A percentile compares a stretch with the other conserved stretches of the same genome.
Conservation (phyloP, 768 basidiomycete species). For the Hypholoma sublateritium region DNA sequence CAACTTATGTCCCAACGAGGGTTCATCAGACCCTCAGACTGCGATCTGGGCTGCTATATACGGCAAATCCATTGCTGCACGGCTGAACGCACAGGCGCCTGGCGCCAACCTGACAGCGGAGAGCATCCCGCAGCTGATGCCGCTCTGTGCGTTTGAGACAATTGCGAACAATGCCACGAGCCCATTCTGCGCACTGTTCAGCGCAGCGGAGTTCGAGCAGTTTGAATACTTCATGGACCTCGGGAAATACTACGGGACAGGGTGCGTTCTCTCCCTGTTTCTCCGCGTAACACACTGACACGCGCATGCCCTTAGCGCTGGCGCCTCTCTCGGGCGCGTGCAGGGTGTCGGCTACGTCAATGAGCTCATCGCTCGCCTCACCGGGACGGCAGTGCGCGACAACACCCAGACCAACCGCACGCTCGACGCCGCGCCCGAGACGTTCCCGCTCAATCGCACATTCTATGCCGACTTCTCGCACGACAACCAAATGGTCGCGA, state of each 20-base stretch:
- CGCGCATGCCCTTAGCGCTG: slow-evolving; percentile 44
- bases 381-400: slow-evolving; percentile 59
- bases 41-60: slow-evolving; percentile 57
- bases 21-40: slow-evolving; percentile 42
- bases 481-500: slow-evolving; percentile 82
- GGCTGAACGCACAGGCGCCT: slow-evolving; percentile 60
- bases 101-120: slow-evolving; percentile 55
- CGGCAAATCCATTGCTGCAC: slow-evolving; percentile 51
- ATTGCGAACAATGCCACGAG: slow-evolving; percentile 49
- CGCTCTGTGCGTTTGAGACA: slow-evolving; percentile 82
- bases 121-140: slow-evolving; percentile 63
- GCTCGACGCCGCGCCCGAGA: slow-evolving; percentile 56
- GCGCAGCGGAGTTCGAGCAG: slow-evolving; percentile 54
- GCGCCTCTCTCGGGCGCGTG: slow-evolving; percentile 66
- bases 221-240: slow-evolving; percentile 75
- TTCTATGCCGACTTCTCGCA: slow-evolving; percentile 84
- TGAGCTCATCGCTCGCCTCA: slow-evolving; percentile 84
- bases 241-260: slow-evolving; percentile 77
- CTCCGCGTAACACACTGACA: neutral
- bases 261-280: slow-evolving; percentile 38
- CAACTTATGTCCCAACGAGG: slow-evolving; percentile 60
- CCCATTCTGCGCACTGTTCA: slow-evolving; percentile 77
- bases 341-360: slow-evolving; percentile 89
- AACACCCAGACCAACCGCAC: slow-evolving; percentile 77
- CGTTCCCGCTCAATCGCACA: slow-evolving; percentile 69